phyloP scores from a whole-genome alignment of 768 basidiomycete species.

The Lactifluus volemus region DNA sequence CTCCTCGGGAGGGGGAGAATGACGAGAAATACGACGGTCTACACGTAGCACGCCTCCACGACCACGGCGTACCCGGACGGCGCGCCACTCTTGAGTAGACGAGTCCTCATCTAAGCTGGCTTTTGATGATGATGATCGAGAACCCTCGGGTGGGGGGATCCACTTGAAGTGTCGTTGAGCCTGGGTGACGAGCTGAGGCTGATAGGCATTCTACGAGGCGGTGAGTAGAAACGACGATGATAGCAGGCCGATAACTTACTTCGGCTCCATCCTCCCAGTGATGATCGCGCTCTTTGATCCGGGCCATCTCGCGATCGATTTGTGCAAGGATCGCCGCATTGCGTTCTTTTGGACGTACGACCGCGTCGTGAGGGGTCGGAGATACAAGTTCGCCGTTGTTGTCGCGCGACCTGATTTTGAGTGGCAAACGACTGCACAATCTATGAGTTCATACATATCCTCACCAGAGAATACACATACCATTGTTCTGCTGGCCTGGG shows the following conservation, averaged over 20 bases:
- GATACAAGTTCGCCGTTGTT: constrained; percentile 31
- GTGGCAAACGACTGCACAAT: constrained; percentile 31
- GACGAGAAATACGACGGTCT: constrained; percentile 47
- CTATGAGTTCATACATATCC: not conserved
- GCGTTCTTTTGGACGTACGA: constrained; percentile 60
- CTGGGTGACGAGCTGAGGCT: constrained; percentile 48
- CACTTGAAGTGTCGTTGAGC: constrained; percentile 61
- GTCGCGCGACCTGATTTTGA: constrained; percentile 47
- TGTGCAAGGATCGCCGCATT: constrained; percentile 47
- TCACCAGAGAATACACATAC: constrained; percentile 20
- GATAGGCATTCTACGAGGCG: constrained; percentile 52
- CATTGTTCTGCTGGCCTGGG: constrained; percentile 31
- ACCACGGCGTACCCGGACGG: constrained; percentile 68
- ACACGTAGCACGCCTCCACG: constrained; percentile 74
- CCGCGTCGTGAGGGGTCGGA: constrained; percentile 38
- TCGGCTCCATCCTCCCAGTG: constrained; percentile 87
- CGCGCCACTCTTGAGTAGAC: constrained; percentile 30
- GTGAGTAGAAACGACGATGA: constrained; percentile 2
- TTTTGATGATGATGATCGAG: constrained; percentile 26
- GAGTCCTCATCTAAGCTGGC: constrained; percentile 24
- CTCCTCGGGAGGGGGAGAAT: constrained; percentile 10
- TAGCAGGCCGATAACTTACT: constrained; percentile 33
- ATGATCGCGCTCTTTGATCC: constrained; percentile 60
- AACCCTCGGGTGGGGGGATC: constrained; percentile 34
- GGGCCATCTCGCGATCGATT: constrained; percentile 51